Evolutionary conservation across 148 eudicot genomes (phyloP).

Genomic region (Fallopia convolvulus): DNA sequence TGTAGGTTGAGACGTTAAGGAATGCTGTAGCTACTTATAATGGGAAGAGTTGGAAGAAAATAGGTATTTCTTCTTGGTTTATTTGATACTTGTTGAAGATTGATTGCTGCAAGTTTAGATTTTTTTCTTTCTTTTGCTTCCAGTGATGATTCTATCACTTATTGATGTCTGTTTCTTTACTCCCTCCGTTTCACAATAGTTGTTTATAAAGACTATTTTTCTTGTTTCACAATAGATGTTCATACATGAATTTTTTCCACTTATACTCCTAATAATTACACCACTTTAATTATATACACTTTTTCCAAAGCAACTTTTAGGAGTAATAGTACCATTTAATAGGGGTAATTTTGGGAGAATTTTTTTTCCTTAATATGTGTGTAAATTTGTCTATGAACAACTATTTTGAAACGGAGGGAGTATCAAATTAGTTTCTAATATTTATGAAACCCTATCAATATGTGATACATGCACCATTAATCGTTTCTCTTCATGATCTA

Average conservation of each 20-base stretch:
- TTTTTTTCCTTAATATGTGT: too few species aligned
- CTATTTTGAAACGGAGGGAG: too few species aligned
- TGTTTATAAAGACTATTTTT: too few species aligned
- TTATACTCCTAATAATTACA: too few species aligned
- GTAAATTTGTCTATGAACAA: too few species aligned
- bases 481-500: neutral
- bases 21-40: constrained; percentile 56
- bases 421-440: neutral
- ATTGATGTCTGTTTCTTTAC: neutral
- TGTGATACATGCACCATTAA: neutral
- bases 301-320: too few species aligned
- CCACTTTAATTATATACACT: too few species aligned
- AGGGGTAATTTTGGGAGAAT: too few species aligned
- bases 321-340: too few species aligned
- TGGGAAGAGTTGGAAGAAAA: constrained; percentile 94
- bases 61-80: constrained; percentile 32
- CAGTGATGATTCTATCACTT: neutral
- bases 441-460: neutral
- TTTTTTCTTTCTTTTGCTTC: neutral
- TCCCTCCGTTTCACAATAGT: too few species aligned
- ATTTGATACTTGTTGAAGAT: neutral
- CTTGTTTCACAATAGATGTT: too few species aligned
- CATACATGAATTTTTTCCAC: too few species aligned
- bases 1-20: constrained; percentile 74
- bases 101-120: neutral